Evolutionary conservation across 805 yeast species (phyloP).

Genomic region (Candida oleophila): DNA sequence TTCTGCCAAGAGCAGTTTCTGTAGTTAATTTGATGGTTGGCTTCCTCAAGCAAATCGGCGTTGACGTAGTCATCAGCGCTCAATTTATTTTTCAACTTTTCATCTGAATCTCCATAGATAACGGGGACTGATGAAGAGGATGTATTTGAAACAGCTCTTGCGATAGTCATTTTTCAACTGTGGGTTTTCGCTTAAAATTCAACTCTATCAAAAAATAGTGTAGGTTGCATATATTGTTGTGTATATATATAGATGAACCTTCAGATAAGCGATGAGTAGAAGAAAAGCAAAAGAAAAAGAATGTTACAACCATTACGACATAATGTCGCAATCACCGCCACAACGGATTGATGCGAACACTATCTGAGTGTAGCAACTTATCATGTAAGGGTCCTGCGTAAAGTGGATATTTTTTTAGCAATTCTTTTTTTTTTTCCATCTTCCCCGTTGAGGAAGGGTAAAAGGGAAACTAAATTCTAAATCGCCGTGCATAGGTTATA

Average conservation of each 20-base stretch:
- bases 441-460: neutral
- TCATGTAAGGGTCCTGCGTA: neutral
- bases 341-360: neutral
- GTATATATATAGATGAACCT: neutral
- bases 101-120: neutral
- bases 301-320: neutral
- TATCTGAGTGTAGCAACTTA: neutral
- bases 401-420: neutral
- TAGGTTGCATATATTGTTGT: neutral
- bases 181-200: neutral
- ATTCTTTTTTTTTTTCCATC: neutral
- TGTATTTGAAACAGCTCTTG: neutral
- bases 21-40: conserved; percentile 39
- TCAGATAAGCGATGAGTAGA: too few relatives aligned
- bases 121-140: conserved; percentile 1
- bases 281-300: neutral
- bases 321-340: neutral
- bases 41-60: conserved; percentile 13
- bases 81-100: neutral
- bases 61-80: conserved; percentile 15
- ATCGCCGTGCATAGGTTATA: neutral
- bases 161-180: neutral
- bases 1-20: conserved; percentile 56
- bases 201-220: neutral
- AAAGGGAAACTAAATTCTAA: too few relatives aligned